phyloP scores from a whole-genome alignment of 164 flowering plant species.

The Nymphaea thermarum region DNA sequence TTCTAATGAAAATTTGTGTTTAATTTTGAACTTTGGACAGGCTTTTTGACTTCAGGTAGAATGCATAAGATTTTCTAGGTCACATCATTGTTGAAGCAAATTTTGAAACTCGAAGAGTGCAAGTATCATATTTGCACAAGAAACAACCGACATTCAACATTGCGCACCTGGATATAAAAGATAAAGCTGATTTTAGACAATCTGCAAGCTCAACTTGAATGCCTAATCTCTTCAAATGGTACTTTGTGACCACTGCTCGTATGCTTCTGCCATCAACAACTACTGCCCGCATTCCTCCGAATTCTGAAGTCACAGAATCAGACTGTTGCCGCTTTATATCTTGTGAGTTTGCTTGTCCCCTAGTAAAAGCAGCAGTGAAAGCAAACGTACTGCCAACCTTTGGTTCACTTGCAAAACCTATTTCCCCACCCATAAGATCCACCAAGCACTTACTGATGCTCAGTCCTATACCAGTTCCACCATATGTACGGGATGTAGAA shows the following conservation, averaged over 20 bases:
- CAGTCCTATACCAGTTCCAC: constrained; percentile 95
- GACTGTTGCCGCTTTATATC: constrained; percentile 27
- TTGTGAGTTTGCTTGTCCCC: constrained; percentile 27
- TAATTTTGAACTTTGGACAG: too few relatives aligned
- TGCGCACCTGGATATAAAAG: constrained; percentile 16
- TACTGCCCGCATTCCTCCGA: constrained; percentile 53
- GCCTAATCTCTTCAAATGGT: constrained; percentile 79
- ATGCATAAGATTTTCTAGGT: background rate
- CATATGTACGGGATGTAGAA: constrained; percentile 82
- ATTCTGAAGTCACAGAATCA: constrained; percentile 33
- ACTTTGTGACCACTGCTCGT: constrained; percentile 78
- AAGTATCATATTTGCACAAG: background rate
- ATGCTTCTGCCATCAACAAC: constrained; percentile 59
- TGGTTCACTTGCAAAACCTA: constrained; percentile 75
- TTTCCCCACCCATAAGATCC: constrained; percentile 81
- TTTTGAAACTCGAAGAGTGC: background rate
- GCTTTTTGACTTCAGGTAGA: background rate
- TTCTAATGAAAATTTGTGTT: too few relatives aligned
- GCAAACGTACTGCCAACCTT: constrained; percentile 74
- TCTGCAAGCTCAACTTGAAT: constrained; percentile 34
- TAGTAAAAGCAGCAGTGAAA: constrained; percentile 44
- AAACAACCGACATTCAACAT: constrained; percentile 23
- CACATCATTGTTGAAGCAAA: background rate
- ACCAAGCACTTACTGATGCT: constrained; percentile 85
- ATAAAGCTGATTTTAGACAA: constrained; percentile 27